Percentiles rank a stretch among this genome's conserved stretches.
Conservation (phyloP, 257 asterid genomes). For the Primulina eburnea region DNA sequence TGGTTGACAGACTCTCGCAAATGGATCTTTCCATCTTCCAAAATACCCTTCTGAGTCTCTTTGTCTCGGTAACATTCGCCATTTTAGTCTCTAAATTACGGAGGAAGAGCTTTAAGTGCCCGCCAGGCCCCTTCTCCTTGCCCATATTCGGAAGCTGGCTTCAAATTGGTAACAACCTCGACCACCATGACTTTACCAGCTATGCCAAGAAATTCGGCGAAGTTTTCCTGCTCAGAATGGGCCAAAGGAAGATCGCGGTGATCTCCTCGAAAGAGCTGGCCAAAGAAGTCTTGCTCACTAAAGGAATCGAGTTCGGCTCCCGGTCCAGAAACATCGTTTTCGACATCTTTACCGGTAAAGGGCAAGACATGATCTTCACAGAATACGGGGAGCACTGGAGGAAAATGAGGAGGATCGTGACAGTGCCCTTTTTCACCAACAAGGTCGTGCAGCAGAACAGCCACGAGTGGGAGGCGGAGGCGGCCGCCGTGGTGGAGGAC, state of each 20-base stretch:
- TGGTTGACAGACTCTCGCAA: neutral
- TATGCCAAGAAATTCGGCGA: conserved; percentile 47
- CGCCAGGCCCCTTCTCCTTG: conserved; percentile 49
- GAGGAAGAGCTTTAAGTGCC: conserved; percentile 36
- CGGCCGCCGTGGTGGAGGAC: conserved; percentile 40
- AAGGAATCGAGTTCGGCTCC: conserved; percentile 55
- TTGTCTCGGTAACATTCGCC: conserved; percentile 38
- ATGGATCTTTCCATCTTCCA: conserved; percentile 29
- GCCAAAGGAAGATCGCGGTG: conserved; percentile 45
- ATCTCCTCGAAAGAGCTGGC: conserved; percentile 52
- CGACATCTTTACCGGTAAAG: conserved; percentile 49
- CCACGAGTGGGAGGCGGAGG: conserved; percentile 46
- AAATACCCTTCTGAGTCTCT: conserved; percentile 40
- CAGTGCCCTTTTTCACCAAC: conserved; percentile 53
- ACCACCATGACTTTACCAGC: conserved; percentile 40
- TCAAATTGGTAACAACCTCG: conserved; percentile 44
- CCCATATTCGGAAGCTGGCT: conserved; percentile 53
- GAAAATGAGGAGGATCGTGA: conserved; percentile 52
- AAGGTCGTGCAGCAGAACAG: conserved; percentile 51
- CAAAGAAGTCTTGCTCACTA: conserved; percentile 47
- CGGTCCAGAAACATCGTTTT: conserved; percentile 47
- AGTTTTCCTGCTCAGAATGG: conserved; percentile 41
- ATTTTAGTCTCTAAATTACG: conserved; percentile 37
- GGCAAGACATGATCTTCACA: conserved; percentile 56
- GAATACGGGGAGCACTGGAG: conserved; percentile 60